These are phyloP conservation scores for Ganoderma leucocontextum DNA, from an alignment of 1,284 basidiomycete species.

Conservation along the genomic window DNA sequence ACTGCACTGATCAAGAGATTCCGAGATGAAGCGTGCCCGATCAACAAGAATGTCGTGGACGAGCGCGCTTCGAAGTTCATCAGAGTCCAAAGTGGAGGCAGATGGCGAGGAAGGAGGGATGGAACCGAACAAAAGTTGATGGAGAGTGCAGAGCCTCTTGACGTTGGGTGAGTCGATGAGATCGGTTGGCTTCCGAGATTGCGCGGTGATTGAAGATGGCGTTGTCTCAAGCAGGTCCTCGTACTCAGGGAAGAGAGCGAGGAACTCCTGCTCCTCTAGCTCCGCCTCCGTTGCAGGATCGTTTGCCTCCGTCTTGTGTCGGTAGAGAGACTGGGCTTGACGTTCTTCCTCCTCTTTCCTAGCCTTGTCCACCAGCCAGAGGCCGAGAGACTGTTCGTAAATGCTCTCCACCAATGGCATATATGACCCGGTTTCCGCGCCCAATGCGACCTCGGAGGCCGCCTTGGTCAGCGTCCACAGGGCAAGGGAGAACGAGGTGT, in stretches of 20 bases:
- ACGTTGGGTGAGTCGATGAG: conserved; percentile 30
- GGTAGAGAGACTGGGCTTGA: conserved; percentile 83
- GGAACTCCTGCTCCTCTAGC: conserved; percentile 84
- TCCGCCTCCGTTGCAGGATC: conserved; percentile 76
- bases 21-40: conserved; percentile 42
- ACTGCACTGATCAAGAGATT: conserved; percentile 57
- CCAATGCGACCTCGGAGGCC: conserved; percentile 51
- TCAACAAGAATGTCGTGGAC: conserved; percentile 39
- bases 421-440: conserved; percentile 42
- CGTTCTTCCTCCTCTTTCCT: conserved; percentile 72
- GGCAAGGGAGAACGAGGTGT: conserved; percentile 44
- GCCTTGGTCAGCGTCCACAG: conserved; percentile 63
- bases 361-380: conserved; percentile 87
- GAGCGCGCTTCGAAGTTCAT: conserved; percentile 34
- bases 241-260: conserved; percentile 85
- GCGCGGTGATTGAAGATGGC: background rate
- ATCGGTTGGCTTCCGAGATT: conserved; percentile 10
- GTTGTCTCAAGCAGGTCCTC: conserved; percentile 62
- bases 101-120: background rate
- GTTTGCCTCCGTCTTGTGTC: conserved; percentile 67
- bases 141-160: conserved; percentile 47
- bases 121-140: conserved; percentile 43
- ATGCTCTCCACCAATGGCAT: conserved; percentile 52
- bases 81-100: conserved; percentile 9
- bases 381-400: conserved; percentile 79